Evolutionary conservation across 2,329 filamentous ascomycete species (phyloP).

Genomic region (Aspergillus tanneri): DNA sequence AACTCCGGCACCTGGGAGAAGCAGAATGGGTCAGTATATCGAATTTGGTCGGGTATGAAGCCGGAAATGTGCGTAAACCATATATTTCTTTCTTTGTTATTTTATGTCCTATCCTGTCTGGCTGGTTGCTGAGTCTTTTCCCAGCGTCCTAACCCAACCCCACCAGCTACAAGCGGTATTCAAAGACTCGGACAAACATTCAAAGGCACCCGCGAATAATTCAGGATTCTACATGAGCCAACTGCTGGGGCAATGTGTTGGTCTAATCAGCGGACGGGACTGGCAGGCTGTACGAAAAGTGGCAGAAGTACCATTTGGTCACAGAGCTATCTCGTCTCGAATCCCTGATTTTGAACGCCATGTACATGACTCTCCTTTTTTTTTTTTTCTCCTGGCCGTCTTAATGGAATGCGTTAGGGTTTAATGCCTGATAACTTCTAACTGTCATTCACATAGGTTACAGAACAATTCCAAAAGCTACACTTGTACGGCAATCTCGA

Average conservation of each 20-base stretch:
- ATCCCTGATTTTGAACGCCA: conserved; percentile 10
- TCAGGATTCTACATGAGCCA: conserved; percentile 41
- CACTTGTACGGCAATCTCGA: background rate
- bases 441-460: no score
- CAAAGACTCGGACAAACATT: conserved; percentile 46
- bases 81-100: no score
- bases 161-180: conserved; percentile 41
- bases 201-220: conserved; percentile 45
- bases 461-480: no score
- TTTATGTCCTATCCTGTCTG: conserved; percentile 22
- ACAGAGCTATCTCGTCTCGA: background rate
- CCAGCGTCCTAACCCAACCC: conserved; percentile 39
- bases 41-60: conserved; percentile 42
- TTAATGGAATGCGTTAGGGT: no score
- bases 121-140: background rate
- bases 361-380: background rate
- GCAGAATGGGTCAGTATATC: conserved; percentile 38
- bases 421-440: no score
- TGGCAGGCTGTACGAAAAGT: conserved; percentile 8
- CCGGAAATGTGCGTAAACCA: no score
- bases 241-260: conserved; percentile 47
- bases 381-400: no score
- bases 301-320: conserved; percentile 4
- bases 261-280: conserved; percentile 37
- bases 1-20: conserved; percentile 36